Evolutionary conservation across 225 moss, liverwort and hornwort genomes (phyloP).

Genomic region (Pleurozium schreberi): DNA sequence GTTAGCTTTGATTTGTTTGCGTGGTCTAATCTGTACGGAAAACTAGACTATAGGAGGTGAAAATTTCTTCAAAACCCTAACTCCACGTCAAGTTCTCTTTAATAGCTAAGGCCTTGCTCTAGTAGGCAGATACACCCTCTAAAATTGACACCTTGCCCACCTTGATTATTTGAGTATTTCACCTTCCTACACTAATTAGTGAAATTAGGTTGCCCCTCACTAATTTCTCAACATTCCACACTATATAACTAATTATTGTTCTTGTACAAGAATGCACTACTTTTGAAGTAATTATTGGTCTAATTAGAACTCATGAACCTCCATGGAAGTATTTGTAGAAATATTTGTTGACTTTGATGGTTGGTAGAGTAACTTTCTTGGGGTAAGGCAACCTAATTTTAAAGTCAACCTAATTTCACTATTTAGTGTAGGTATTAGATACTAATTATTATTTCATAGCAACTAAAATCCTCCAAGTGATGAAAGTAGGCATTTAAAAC

Average conservation of each 20-base stretch:
- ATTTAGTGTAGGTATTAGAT: accelerated
- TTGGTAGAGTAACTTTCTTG: too few relatives aligned
- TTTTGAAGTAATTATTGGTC: too few relatives aligned
- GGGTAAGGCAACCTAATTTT: too few relatives aligned
- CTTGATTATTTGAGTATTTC: accelerated
- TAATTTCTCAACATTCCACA: too few relatives aligned
- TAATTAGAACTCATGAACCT: too few relatives aligned
- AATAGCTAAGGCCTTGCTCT: accelerated
- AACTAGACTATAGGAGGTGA: accelerated
- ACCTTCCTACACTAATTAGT: too few relatives aligned
- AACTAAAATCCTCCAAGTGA: accelerated
- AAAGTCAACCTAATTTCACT: too few relatives aligned
- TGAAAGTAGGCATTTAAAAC: background rate
- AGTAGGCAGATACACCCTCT: accelerated
- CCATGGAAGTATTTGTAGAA: too few relatives aligned
- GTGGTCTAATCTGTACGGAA: accelerated
- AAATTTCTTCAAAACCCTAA: background rate
- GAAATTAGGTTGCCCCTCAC: too few relatives aligned
- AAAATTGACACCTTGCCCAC: accelerated
- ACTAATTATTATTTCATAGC: background rate
- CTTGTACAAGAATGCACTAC: too few relatives aligned
- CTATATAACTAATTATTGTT: too few relatives aligned
- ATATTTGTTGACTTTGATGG: too few relatives aligned
- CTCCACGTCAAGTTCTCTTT: accelerated
- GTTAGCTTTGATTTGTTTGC: background rate